A percentile compares a stretch with the other conserved stretches of the same genome.
phyloP scores from a whole-genome alignment of 2,329 filamentous ascomycete genomes.

The Pseudogymnoascus sp. region DNA sequence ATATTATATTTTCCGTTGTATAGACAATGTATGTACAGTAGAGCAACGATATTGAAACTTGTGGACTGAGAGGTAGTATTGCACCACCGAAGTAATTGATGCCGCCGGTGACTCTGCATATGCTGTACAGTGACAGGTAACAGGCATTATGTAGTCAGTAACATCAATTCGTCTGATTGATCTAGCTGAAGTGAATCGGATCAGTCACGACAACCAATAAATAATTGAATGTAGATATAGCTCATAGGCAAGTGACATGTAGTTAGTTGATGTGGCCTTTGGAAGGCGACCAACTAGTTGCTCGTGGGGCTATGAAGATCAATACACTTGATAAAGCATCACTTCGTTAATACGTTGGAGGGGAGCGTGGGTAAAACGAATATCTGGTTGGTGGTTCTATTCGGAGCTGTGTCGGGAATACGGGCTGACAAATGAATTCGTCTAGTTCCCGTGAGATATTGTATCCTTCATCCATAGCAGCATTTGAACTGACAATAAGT shows the following conservation, averaged over 20 bases:
- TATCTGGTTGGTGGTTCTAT: not conserved
- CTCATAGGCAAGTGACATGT: not conserved
- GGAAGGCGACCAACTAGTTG: not conserved
- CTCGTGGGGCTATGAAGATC: not conserved
- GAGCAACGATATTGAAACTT: not conserved
- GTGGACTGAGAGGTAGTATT: not conserved
- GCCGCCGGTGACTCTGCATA: not conserved
- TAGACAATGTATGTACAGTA: not conserved
- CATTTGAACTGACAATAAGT: not conserved
- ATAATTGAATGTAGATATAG: not conserved
- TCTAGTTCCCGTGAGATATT: not conserved
- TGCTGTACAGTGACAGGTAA: not conserved
- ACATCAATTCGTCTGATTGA: not conserved
- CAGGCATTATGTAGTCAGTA: not conserved
- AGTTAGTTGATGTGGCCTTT: not conserved
- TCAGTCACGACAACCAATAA: not conserved
- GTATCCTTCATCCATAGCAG: not conserved
- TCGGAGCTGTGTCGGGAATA: not conserved
- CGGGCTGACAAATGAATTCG: not conserved
- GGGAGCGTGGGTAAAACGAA: not conserved
- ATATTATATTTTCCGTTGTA: constrained; percentile 4
- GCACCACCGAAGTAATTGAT: not conserved
- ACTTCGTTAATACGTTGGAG: not conserved
- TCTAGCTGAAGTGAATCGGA: not conserved
- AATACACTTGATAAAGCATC: not conserved